A percentile compares a stretch with the other conserved stretches of the same genome.
These are phyloP conservation scores for Malus hybrid DNA, from an alignment of 331 rosid species.

Conservation along the genomic window DNA sequence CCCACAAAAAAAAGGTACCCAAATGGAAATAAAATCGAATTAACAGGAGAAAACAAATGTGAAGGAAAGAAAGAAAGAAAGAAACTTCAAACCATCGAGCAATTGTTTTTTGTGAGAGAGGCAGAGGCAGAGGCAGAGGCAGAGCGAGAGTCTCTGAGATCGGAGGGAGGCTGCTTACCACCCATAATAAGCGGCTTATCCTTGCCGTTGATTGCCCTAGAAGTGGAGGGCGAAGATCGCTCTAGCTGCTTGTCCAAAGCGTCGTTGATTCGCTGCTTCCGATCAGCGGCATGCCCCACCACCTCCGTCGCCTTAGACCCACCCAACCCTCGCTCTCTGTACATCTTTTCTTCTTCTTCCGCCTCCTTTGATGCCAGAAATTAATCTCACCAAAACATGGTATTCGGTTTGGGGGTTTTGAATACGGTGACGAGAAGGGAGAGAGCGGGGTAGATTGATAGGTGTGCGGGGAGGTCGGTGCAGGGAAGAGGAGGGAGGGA, in stretches of 20 bases:
- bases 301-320: slow-evolving; percentile 55
- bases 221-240: slow-evolving; percentile 85
- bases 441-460: too few relatives aligned
- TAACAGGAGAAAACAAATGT: neutral
- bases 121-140: neutral
- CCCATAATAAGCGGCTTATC: slow-evolving; percentile 41
- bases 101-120: slow-evolving; percentile 38
- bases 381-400: slow-evolving; percentile 14
- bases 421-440: too few relatives aligned
- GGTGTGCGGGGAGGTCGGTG: too few relatives aligned
- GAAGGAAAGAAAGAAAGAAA: neutral
- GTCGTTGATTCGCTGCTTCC: slow-evolving; percentile 83
- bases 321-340: slow-evolving; percentile 51
- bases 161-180: slow-evolving; percentile 22
- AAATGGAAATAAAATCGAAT: neutral
- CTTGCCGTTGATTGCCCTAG: slow-evolving; percentile 62
- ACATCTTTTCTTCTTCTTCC: slow-evolving; percentile 30
- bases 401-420: too few relatives aligned
- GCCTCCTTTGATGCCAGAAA: neutral
- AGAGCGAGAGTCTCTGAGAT: slow-evolving; percentile 48
- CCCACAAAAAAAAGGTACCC: neutral
- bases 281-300: slow-evolving; percentile 54
- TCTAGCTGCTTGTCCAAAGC: slow-evolving; percentile 75
- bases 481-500: too few relatives aligned
- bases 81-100: slow-evolving; percentile 39